Evolutionary conservation across 805 yeast species (phyloP), one percentile per base, ranked within the genome.

Genomic region (Nakazawaea siamensis): DNA sequence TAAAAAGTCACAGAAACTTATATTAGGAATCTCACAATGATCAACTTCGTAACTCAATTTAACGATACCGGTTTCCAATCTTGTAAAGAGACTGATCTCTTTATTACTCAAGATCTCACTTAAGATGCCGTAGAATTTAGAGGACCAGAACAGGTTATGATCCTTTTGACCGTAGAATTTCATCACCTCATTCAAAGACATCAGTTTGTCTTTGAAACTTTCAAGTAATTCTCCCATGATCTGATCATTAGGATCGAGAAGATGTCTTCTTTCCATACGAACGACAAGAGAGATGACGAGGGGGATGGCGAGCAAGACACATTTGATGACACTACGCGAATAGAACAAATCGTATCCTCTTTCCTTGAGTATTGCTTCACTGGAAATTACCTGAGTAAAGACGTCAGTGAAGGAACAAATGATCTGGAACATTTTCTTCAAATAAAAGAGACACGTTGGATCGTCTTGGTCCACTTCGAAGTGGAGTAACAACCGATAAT

Each of bases 401-500:
- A 8, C 6, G 15, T 9, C 12, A 12, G 29, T 7, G 15, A 27
- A 27, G 10, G n/a, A 16, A 7, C 10, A 7, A 5, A 12, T 15
- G 29, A 27, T 27, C 6, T 7, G 7, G 15, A 15, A 27, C 18
- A 27, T 7, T 15, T 16, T 27, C 6, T 10, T 14, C 19, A 27
- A 27, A 18, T 27, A 27, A 12, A 15, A 16, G 18, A 14, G 6
- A 20, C 65, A 57, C 13, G 2, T 4, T 7, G 50, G 47, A 8
- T 39, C 29, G 42, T 64, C 56, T 12, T 50, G 50, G 9, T 40
- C 28, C 24, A 29, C 29, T 26, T 68, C 68, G 37, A 60, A 70
- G 34, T 55, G 51, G 21, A 66, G 45, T 41, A 61, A 58, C 14
- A 70, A 49, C 40, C 68, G 67, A 38, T 57, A 64, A 32, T 60